Percentiles rank a stretch among this genome's conserved stretches.
phyloP scores from a whole-genome alignment of 148 eudicot species.

The Heliamphora exappendiculata region DNA sequence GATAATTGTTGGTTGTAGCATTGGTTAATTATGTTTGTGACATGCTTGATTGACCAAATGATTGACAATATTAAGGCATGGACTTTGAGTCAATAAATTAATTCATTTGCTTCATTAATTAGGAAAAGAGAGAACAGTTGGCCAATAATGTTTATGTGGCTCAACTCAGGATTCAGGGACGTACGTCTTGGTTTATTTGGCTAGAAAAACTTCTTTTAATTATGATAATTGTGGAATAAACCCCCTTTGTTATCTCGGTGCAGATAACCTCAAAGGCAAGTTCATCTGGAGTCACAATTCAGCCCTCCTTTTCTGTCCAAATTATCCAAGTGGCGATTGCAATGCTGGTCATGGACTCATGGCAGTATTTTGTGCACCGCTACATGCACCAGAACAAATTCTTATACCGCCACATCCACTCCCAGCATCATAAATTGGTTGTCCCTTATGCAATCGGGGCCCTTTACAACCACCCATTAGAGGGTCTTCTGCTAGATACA shows the following conservation, averaged over 20 bases:
- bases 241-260: conserved; percentile 3
- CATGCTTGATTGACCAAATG: not conserved
- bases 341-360: conserved; percentile 48
- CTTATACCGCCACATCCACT: conserved; percentile 43
- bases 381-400: conserved; percentile 54
- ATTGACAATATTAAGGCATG: not conserved
- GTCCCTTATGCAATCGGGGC: conserved; percentile 52
- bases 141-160: not conserved
- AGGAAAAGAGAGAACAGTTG: not conserved
- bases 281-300: conserved; percentile 18
- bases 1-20: not conserved
- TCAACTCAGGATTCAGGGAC: not conserved
- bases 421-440: conserved; percentile 41
- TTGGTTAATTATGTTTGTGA: not conserved
- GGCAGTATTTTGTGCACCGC: conserved; percentile 50
- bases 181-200: too few relatives aligned
- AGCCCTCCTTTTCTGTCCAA: conserved; percentile 33
- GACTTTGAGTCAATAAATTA: too few relatives aligned
- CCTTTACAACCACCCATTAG: conserved; percentile 47
- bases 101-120: not conserved
- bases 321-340: conserved; percentile 34
- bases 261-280: conserved; percentile 31
- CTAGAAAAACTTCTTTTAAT: not conserved
- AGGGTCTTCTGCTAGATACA: conserved; percentile 46
- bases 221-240: not conserved